phyloP scores from a whole-genome alignment of 768 basidiomycete genomes.

The Tricholoma matsutake region DNA sequence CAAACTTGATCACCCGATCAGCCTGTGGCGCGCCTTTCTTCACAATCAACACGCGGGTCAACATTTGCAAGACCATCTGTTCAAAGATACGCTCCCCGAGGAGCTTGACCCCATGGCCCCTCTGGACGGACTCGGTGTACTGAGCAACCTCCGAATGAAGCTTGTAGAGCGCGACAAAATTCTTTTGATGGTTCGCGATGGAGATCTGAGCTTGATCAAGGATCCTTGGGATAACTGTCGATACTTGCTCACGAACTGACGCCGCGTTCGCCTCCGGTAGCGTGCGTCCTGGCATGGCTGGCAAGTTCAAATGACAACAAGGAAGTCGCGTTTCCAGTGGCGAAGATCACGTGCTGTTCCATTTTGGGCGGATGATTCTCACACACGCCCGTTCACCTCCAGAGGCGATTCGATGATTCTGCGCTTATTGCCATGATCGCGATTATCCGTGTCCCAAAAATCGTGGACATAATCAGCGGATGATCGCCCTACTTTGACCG shows the following conservation, averaged over 20 bases:
- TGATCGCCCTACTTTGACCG: too few species aligned
- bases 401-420: too few species aligned
- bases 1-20: conserved; percentile 79
- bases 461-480: too few species aligned
- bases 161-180: conserved; percentile 78
- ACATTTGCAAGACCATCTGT: conserved; percentile 54
- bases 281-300: conserved; percentile 18
- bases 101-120: conserved; percentile 47
- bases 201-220: conserved; percentile 79
- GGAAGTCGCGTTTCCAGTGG: neutral
- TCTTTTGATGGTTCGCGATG: conserved; percentile 84
- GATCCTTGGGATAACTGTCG: conserved; percentile 49
- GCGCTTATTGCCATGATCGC: too few species aligned
- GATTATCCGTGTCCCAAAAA: too few species aligned
- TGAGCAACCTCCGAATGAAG: conserved; percentile 64
- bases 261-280: conserved; percentile 6
- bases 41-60: conserved; percentile 58
- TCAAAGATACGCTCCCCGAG: conserved; percentile 79
- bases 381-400: too few species aligned
- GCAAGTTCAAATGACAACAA: neutral
- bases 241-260: conserved; percentile 8
- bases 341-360: neutral
- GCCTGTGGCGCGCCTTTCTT: conserved; percentile 81
- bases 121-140: conserved; percentile 45
- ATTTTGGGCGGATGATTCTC: too few species aligned